Base-by-base conservation (phyloP, 225 moss, liverwort and hornwort genomes). In the Bryoerythrophyllum caledonicum region DNA sequence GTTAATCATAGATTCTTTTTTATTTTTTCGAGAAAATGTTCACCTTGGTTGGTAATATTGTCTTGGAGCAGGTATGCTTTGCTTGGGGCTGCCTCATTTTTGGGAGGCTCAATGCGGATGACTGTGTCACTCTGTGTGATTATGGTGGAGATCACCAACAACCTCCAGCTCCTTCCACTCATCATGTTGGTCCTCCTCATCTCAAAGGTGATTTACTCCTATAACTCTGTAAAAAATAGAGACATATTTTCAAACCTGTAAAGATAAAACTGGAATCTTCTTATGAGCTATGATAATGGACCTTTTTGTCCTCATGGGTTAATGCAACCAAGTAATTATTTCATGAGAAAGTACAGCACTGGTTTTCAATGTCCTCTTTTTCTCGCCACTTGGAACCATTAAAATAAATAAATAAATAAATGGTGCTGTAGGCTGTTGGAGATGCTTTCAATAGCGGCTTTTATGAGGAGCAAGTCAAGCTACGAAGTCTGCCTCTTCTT, bases 31-130 rank as follows among this genome's bases (percentile, higher is more conserved):
- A 41, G 23, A 54, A 10, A 24, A 16, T 15, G 15, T 49, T 49
- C 10, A 77, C 37, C 38, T 34, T 63, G 53, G 52, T 70, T 41
- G 15, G 40, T 20, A 49, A 44, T 14, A n/a, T 65, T 49, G 16
- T 48, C 17, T 16, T 17, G 16, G 60, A 25, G 55, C 80, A 91
- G 93, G 40, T 93, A 94, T 76, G 94, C 94, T 73, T 83, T 94
- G 84, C 86, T 94, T 28, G 94, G 94, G 54, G 94, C 94, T 72
- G 94, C 91, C 63, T 94, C 94, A 20, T 94, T 94, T 77, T 84
- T 94, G n/a, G 94, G 94, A 15, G 94, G 94, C 58, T 94, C 94
- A 17, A 94, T 94, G 91, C 84, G 94, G 73, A 94, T 94, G 94
- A 94, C 94, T 51, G 94, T 94, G 35, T 94, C 94, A 32, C 88